Conservation (phyloP, 202 grass and related monocot species). For the Musa balbisiana region DNA sequence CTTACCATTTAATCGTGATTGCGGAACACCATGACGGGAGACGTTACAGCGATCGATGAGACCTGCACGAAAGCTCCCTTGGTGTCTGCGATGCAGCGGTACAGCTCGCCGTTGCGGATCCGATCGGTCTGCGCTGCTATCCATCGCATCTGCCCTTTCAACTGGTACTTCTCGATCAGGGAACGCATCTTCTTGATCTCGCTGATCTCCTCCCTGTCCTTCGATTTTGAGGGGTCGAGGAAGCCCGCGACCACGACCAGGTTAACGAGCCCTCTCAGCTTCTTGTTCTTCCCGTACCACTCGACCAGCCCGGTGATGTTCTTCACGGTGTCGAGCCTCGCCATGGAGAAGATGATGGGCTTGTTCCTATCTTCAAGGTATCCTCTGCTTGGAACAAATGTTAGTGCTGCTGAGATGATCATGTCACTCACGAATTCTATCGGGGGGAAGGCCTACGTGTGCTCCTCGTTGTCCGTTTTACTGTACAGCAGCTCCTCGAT, state of each 20-base stretch:
- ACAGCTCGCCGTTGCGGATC: constrained; percentile 80
- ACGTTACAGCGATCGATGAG: not conserved
- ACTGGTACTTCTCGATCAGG: constrained; percentile 67
- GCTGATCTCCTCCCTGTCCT: constrained; percentile 87
- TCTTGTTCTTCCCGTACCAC: constrained; percentile 84
- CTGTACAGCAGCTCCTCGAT: constrained; percentile 86
- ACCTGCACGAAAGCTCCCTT: constrained; percentile 96
- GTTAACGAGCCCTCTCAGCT: constrained; percentile 70
- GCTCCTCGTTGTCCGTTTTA: constrained; percentile 62
- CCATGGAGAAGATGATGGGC: constrained; percentile 96
- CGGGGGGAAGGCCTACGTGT: constrained; percentile 46
- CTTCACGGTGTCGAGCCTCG: constrained; percentile 91
- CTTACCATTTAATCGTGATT: too few species aligned
- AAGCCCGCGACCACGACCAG: constrained; percentile 69
- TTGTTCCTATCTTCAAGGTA: constrained; percentile 58
- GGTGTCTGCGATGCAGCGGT: constrained; percentile 84
- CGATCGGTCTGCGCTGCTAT: constrained; percentile 81
- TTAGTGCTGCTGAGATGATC: not conserved
- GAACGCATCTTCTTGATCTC: constrained; percentile 95
- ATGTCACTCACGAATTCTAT: not conserved
- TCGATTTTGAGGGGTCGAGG: constrained; percentile 68
- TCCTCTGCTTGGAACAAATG: constrained; percentile 44
- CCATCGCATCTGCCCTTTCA: constrained; percentile 85
- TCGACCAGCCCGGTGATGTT: constrained; percentile 92
- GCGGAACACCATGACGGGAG: not conserved